A percentile compares a stretch with the other conserved stretches of the same genome.
Conservation (phyloP, 2,329 filamentous ascomycete genomes). For the Aspergillus pseudotamarii region DNA sequence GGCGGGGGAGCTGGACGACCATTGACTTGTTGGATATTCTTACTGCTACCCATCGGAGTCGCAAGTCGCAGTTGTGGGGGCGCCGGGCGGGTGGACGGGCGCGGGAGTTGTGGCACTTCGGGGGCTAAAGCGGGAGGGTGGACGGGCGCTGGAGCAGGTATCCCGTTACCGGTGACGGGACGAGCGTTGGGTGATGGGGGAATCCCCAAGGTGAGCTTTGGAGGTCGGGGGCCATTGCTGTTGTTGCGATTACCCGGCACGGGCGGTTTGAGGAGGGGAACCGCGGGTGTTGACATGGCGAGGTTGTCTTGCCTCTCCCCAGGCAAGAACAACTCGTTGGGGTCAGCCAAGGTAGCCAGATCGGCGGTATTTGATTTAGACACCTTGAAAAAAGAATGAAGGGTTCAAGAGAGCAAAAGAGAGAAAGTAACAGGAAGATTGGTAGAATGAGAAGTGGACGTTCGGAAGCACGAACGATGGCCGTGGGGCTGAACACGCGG, state of each 20-base stretch:
- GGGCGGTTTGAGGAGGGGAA: slow-evolving; percentile 79
- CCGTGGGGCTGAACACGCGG: slow-evolving; percentile 6
- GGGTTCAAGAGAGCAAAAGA: slow-evolving; percentile 8
- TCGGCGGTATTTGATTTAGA: slow-evolving; percentile 30
- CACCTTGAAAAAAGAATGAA: slow-evolving; percentile 19
- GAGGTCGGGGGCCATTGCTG: slow-evolving; percentile 65
- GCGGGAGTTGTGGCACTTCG: slow-evolving; percentile 36
- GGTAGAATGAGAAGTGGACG: background rate
- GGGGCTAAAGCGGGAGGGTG: slow-evolving; percentile 27
- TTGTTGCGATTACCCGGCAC: slow-evolving; percentile 70
- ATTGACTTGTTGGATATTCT: slow-evolving; percentile 68
- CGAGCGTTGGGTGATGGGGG: slow-evolving; percentile 83
- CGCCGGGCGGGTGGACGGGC: slow-evolving; percentile 56
- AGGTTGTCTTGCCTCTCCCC: slow-evolving; percentile 44
- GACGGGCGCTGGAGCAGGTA: slow-evolving; percentile 33
- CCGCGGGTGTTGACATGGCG: slow-evolving; percentile 70
- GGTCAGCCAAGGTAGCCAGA: slow-evolving; percentile 43
- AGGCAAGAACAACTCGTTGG: slow-evolving; percentile 45
- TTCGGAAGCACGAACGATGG: background rate
- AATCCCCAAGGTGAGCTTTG: slow-evolving; percentile 84
- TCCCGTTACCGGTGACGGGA: slow-evolving; percentile 61
- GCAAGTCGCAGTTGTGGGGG: slow-evolving; percentile 82
- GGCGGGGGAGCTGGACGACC: slow-evolving; percentile 59
- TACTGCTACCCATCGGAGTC: slow-evolving; percentile 79
- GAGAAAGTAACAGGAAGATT: background rate